A percentile compares a stretch with the other conserved stretches of the same genome.
phyloP scores from a whole-genome alignment of 345 rosid species.

The Pistacia integerrima region DNA sequence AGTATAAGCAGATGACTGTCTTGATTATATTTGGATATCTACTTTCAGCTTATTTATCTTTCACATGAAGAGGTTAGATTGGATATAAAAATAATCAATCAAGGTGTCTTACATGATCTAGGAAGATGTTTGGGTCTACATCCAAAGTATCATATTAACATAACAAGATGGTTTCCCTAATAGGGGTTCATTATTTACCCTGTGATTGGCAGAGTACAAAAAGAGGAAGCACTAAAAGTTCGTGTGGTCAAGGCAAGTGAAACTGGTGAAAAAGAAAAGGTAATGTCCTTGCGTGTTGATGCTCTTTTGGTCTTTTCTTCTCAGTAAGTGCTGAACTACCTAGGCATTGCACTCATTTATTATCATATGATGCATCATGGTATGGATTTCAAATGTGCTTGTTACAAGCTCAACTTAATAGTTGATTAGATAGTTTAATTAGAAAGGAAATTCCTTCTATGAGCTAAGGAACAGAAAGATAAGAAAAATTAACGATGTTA shows the following conservation, averaged over 20 bases:
- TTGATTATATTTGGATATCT: not conserved
- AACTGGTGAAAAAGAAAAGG: slow-evolving; percentile 80
- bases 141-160: not conserved
- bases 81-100: not conserved
- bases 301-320: slow-evolving; percentile 8
- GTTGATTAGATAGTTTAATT: not conserved
- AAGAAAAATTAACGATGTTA: not conserved
- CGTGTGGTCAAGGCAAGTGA: slow-evolving; percentile 81
- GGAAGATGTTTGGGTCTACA: not conserved
- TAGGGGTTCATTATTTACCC: not conserved
- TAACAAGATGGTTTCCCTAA: not conserved
- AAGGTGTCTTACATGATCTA: slow-evolving; percentile 1
- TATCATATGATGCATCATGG: not conserved
- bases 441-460: not conserved
- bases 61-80: not conserved
- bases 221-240: slow-evolving; percentile 90
- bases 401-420: not conserved
- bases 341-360: not conserved
- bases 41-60: slow-evolving; percentile 7
- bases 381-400: not conserved
- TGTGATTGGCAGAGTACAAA: slow-evolving; percentile 53
- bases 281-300: slow-evolving; percentile 20
- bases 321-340: not conserved
- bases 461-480: not conserved
- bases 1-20: not conserved